Conservation (phyloP, 108 stramenopile genomes). For the Cyclotella cryptica region DNA sequence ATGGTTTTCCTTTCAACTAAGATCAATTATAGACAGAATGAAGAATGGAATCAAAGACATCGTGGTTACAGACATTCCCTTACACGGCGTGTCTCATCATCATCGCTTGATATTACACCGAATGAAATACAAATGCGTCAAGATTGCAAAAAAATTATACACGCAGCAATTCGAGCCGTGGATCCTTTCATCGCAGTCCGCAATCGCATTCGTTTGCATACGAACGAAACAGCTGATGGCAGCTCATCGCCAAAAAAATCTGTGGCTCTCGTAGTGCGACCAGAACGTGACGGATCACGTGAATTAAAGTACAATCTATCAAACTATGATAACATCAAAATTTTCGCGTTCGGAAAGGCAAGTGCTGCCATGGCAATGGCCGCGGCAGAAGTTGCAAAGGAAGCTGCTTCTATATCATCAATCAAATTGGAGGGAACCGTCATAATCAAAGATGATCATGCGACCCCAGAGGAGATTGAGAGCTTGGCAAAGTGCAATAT, state of each 20-base stretch:
- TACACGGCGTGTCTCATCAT: neutral
- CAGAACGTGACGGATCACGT: slow-evolving; percentile 7
- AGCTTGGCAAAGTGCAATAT: slow-evolving; percentile 53
- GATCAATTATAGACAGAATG: too few species aligned
- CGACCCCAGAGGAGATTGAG: slow-evolving; percentile 62
- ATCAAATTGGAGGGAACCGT: slow-evolving; percentile 61
- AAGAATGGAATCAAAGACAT: too few species aligned
- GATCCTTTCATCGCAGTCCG: slow-evolving; percentile 63
- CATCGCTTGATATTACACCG: slow-evolving; percentile 28
- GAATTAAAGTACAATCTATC: slow-evolving; percentile 44
- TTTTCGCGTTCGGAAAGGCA: slow-evolving; percentile 86
- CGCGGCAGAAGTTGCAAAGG: slow-evolving; percentile 53
- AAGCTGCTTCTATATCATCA: slow-evolving; percentile 7
- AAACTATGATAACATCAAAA: slow-evolving; percentile 68
- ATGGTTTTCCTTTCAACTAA: too few species aligned
- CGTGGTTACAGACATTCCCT: too few species aligned
- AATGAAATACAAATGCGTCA: slow-evolving; percentile 69
- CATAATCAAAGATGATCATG: slow-evolving; percentile 90
- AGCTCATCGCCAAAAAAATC: neutral
- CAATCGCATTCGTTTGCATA: slow-evolving; percentile 39
- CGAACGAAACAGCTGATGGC: slow-evolving; percentile 25
- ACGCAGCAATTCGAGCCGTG: slow-evolving; percentile 75
- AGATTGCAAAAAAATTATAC: slow-evolving; percentile 66
- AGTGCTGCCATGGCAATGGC: slow-evolving; percentile 84
- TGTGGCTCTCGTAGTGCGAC: slow-evolving; percentile 14